Conservation (phyloP, 2,329 filamentous ascomycete genomes). For the Septoria linicola region DNA sequence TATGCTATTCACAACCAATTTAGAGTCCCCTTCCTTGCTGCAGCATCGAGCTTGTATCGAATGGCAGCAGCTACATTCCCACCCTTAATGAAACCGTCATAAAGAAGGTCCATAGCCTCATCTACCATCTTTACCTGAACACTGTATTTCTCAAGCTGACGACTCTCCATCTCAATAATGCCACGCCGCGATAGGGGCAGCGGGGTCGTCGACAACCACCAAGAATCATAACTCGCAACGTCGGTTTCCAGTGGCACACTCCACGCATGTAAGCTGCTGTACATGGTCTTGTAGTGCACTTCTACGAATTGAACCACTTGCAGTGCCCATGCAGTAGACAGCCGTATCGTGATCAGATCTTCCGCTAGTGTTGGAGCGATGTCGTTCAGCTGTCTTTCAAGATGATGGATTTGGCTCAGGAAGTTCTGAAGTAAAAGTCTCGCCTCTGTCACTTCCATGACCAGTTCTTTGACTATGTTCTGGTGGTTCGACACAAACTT, state of each 20-base stretch:
- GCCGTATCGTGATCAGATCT: background rate
- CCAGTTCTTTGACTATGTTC: background rate
- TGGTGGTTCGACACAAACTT: constrained; percentile 9
- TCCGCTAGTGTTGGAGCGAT: background rate
- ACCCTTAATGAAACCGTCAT: background rate
- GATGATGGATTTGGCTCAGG: background rate
- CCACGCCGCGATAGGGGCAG: background rate
- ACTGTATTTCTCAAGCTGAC: constrained; percentile 1
- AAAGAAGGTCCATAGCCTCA: background rate
- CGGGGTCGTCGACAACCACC: background rate
- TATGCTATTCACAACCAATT: constrained; percentile 14
- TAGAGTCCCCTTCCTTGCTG: constrained; percentile 6
- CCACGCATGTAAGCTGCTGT: background rate
- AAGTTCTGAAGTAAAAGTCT: constrained; percentile 2
- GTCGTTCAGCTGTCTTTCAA: constrained; percentile 10
- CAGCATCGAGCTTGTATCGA: constrained; percentile 6
- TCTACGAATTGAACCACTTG: constrained; percentile 8
- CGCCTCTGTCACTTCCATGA: background rate
- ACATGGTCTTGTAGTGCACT: constrained; percentile 11
- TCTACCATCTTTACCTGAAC: background rate
- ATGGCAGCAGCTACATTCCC: background rate
- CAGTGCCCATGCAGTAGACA: constrained; percentile 7
- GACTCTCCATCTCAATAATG: constrained; percentile 3
- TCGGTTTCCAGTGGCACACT: constrained; percentile 1
- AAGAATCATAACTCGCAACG: constrained; percentile 1